These are phyloP conservation scores for Ceratobasidium sp. DNA, from an alignment of 1,284 basidiomycete species.

Conservation along the genomic window DNA sequence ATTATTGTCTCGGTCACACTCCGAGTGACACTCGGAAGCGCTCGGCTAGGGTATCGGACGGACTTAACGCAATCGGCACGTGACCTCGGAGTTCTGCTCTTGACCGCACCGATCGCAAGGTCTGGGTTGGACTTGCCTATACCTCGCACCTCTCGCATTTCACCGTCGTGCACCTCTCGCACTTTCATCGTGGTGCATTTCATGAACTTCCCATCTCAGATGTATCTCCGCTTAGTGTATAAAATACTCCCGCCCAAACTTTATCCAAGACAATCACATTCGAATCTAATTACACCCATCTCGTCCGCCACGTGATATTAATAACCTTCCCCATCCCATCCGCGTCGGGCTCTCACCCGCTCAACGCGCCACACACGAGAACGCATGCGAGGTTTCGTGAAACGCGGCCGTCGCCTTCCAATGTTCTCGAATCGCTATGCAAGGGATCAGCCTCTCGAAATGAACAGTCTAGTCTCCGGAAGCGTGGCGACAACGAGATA, in stretches of 20 bases:
- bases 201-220: too few species aligned
- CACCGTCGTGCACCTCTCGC: too few species aligned
- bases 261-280: neutral
- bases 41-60: slow-evolving; percentile 30
- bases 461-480: neutral
- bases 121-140: too few species aligned
- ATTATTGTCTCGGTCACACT: slow-evolving; percentile 10
- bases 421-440: slow-evolving; percentile 33
- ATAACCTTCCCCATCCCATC: slow-evolving; percentile 2
- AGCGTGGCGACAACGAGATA: neutral
- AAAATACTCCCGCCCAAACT: slow-evolving; percentile 22
- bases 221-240: too few species aligned
- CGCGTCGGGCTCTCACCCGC: slow-evolving; percentile 9
- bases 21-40: slow-evolving; percentile 15
- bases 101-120: too few species aligned
- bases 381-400: slow-evolving; percentile 33
- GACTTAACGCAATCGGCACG: slow-evolving; percentile 20
- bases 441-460: slow-evolving; percentile 10
- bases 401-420: slow-evolving; percentile 37
- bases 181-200: too few species aligned
- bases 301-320: slow-evolving; percentile 1
- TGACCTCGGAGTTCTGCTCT: slow-evolving; percentile 30
- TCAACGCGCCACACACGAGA: slow-evolving; percentile 16
- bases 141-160: too few species aligned
- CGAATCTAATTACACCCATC: neutral